Evolutionary conservation across 179 eudicot genomes (phyloP), one percentile per base, ranked within the genome.

Genomic region (Carnegiea gigantea): DNA sequence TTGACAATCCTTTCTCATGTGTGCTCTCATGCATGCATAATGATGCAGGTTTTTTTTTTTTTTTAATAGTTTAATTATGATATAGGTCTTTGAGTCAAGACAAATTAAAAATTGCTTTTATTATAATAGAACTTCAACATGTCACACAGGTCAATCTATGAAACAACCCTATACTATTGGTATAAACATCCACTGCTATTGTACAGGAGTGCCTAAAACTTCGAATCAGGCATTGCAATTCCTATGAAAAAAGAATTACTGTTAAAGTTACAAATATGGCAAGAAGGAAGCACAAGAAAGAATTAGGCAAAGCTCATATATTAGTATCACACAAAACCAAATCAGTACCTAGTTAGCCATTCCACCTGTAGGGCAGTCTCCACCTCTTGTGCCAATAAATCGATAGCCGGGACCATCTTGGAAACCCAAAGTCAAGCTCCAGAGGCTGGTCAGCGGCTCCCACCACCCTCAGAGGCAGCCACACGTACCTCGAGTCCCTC

Each of bases 311-410:
- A 5, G 44, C 11, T 43, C 80, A 79, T 49, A 43, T 36, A 36
- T 40, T 40, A 6, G 9, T 40, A 40, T 40, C 8, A 7, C 44
- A 40, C 44, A 6, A 40, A 40, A 40, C 9, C 7, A 40, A 40
- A 40, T 14, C 30, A 84, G 2, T 28, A 70, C 40, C 83, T 87
- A 82, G 21, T 40, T 87, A 83, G n/a, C 48, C 88, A 73, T 78
- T 87, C 86, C 86, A 87, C 48, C 51, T 84, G 71, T 65, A 82
- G 40, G 99, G 99, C 77, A 94, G 92, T 83, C 86, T 92, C 99
- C 99, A 95, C 82, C 84, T 94, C 82, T 88, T 94, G 78, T 92
- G 99, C 99, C 99, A 95, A 83, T 90, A 92, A 59, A 95, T 92
- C 0, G 97, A 94, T 77, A 94, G 98, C 78, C 99, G 90, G 0